These are phyloP conservation scores for Albatrellus ellisii DNA, from an alignment of 768 basidiomycete species.

Conservation along the genomic window DNA sequence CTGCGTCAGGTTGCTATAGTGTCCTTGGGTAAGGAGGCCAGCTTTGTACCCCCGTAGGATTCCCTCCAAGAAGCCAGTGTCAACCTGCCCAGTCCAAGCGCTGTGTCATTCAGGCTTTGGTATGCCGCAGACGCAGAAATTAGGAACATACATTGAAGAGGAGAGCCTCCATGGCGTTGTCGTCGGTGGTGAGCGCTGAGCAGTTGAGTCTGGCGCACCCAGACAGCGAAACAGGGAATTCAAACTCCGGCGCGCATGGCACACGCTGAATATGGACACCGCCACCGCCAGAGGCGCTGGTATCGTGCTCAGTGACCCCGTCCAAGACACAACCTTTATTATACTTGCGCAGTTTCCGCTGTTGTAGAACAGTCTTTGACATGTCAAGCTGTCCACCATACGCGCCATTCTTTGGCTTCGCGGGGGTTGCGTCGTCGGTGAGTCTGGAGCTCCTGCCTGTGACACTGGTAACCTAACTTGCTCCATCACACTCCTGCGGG, in stretches of 20 bases:
- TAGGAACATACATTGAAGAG: conserved; percentile 64
- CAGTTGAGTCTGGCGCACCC: background rate
- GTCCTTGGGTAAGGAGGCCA: conserved; percentile 77
- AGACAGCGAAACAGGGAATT: conserved; percentile 4
- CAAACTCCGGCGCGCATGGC: conserved; percentile 9
- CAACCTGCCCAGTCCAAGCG: conserved; percentile 32
- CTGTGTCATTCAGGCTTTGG: conserved; percentile 18
- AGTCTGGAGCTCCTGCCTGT: conserved; percentile 18
- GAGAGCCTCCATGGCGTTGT: conserved; percentile 60
- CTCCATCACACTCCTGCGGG: background rate
- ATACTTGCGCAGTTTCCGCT: no score
- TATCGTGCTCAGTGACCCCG: no score
- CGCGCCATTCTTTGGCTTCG: conserved; percentile 95
- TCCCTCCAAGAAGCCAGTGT: conserved; percentile 66
- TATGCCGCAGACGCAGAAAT: background rate
- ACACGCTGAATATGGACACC: background rate
- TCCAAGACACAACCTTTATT: no score
- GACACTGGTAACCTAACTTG: background rate
- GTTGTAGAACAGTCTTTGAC: no score
- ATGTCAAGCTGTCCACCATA: conserved; percentile 67
- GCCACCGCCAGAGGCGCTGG: no score
- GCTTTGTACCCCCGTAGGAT: conserved; percentile 89
- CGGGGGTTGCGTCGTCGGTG: conserved; percentile 34
- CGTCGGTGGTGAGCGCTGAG: background rate
- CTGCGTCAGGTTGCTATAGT: conserved; percentile 90